A percentile compares a stretch with the other conserved stretches of the same genome.
Evolutionary conservation across 2,329 filamentous ascomycete species (phyloP).

Genomic region (Neonectria ditissima): DNA sequence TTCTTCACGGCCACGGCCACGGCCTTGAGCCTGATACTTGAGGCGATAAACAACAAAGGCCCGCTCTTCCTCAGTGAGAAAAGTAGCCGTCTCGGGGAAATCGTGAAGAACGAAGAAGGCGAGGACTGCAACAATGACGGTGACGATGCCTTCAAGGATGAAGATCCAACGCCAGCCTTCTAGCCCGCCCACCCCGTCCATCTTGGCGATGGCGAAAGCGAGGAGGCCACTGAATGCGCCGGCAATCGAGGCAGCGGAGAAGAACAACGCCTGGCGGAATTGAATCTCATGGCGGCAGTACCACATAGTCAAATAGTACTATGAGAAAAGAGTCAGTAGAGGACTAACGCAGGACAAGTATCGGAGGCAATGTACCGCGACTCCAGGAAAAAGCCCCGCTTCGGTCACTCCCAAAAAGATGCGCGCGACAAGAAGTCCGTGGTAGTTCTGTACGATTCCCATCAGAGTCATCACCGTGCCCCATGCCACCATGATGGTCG

Average conservation of each 20-base stretch:
- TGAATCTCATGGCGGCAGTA: conserved; percentile 69
- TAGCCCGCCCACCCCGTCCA: conserved; percentile 72
- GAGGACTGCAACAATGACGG: conserved; percentile 72
- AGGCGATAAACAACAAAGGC: conserved; percentile 78
- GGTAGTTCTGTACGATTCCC: conserved; percentile 63
- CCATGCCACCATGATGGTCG: conserved; percentile 78
- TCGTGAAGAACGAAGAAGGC: conserved; percentile 82
- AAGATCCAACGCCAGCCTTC: conserved; percentile 75
- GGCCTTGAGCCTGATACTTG: conserved; percentile 68
- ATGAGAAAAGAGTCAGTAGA: neutral
- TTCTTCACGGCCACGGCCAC: conserved; percentile 27
- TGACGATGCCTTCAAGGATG: conserved; percentile 77
- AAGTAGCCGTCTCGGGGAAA: conserved; percentile 82
- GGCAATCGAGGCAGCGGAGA: conserved; percentile 82
- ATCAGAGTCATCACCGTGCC: conserved; percentile 62
- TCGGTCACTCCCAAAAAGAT: conserved; percentile 75
- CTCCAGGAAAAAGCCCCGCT: conserved; percentile 74
- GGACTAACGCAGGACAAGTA: too few species aligned
- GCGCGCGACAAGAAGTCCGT: conserved; percentile 61
- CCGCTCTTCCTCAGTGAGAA: conserved; percentile 78
- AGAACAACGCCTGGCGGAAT: conserved; percentile 77
- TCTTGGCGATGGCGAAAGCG: conserved; percentile 76
- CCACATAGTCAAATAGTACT: conserved; percentile 69
- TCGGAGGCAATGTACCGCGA: conserved; percentile 55
- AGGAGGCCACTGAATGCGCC: conserved; percentile 82